Evolutionary conservation across 116 monocot species (phyloP), one percentile per base, ranked within the genome.

Genomic region (Trichopus zeylanicus): DNA sequence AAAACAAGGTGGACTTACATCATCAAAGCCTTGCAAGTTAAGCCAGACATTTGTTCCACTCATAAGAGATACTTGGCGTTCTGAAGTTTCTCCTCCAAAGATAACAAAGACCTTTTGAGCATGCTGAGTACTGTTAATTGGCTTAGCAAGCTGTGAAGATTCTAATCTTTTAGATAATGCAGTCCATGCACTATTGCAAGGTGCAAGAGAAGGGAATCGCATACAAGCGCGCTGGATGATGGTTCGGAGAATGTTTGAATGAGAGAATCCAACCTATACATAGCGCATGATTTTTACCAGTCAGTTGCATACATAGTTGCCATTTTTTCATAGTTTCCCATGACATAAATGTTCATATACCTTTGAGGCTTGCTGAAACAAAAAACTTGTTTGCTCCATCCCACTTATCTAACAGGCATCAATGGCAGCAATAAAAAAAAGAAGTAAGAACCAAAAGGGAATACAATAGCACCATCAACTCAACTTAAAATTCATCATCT

Each of bases 281-380:
- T 20, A 46, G 6, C 2, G 15, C 16, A 54, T 10, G 20, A n/a
- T 29, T 12, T 31, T 29, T 7, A 6, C n/a, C n/a, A n/a, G 18
- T 42, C 42, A 18, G 13, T 42, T n/a, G 4, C 42, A 1, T 2
- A 15, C 13, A 15, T 13, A 12, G n/a, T 42, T 37, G 12, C 37
- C 8, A 8, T 42, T 13, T 42, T 22, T 7, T 22, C 18, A 21
- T n/a, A 49, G 49, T 49, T 49, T 21, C 49, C n/a, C n/a, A 49
- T 3, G 1, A 49, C 22, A 22, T 0, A 42, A 42, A 42, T 42
- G 12, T 0, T 30, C 4, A n/a, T 29, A n/a, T n/a, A 89, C 94
- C 89, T 86, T 83, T n/a, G 94, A 89, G 53, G 89, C 89, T 74
- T 94, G 94, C 69, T 94, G 94, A 81, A 94, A 94, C 46, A 94